phyloP scores from a whole-genome alignment of 768 basidiomycete species.

The Rickenella mellea region DNA sequence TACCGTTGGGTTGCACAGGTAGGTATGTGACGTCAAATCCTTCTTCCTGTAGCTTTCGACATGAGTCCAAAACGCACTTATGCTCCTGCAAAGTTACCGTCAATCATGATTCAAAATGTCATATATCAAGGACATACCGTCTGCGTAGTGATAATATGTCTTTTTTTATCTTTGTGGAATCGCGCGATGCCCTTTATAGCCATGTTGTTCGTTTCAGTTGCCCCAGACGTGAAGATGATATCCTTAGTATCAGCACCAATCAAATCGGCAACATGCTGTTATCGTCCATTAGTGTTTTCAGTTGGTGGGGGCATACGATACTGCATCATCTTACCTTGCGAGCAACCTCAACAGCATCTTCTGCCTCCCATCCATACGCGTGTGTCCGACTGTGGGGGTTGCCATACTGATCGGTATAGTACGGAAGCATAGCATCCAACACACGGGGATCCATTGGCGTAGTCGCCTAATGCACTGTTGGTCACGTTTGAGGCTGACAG shows the following conservation, averaged over 20 bases:
- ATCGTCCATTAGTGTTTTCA: not conserved
- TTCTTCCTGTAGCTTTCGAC: conserved; percentile 89
- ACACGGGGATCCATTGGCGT: conserved; percentile 97
- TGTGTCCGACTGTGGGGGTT: conserved; percentile 98
- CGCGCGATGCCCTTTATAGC: conserved; percentile 92
- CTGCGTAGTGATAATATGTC: conserved; percentile 89
- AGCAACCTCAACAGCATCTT: conserved; percentile 87
- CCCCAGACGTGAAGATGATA: conserved; percentile 94
- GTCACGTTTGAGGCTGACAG: not conserved
- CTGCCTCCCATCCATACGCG: conserved; percentile 99
- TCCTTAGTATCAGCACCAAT: conserved; percentile 95
- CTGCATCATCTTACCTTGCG: conserved; percentile 51
- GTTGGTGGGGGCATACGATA: not conserved
- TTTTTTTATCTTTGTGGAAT: conserved; percentile 90
- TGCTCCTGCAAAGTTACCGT: conserved; percentile 62
- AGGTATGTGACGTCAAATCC: conserved; percentile 97
- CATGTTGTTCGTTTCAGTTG: conserved; percentile 98
- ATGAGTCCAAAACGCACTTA: conserved; percentile 98
- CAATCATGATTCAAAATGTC: not conserved
- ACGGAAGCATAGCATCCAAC: conserved; percentile 94
- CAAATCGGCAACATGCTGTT: conserved; percentile 79
- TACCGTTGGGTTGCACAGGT: conserved; percentile 82
- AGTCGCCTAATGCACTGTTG: conserved; percentile 56
- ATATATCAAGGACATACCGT: conserved; percentile 46
- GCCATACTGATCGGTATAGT: conserved; percentile 89